A percentile compares a stretch with the other conserved stretches of the same genome.
Conservation (phyloP, 1,284 basidiomycete genomes). For the Heliocybe sulcata region DNA sequence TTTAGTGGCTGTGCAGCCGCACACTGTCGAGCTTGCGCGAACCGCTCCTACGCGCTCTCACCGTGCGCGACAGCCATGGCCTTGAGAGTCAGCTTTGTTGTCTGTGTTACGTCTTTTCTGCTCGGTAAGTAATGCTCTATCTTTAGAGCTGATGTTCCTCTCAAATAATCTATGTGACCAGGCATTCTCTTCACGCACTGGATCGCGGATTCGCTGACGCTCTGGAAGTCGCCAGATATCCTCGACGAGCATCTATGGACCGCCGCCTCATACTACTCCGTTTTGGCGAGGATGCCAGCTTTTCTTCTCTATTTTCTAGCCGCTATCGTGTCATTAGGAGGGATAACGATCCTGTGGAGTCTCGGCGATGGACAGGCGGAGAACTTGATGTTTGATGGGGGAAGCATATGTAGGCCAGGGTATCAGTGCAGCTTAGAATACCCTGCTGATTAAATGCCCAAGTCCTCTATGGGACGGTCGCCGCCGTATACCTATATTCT, state of each 20-base stretch:
- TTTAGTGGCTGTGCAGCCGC: not conserved
- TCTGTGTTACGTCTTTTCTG: conserved; percentile 72
- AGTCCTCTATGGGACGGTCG: conserved; percentile 70
- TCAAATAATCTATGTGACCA: conserved; percentile 18
- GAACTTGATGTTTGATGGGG: conserved; percentile 84
- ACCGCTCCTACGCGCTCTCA: not conserved
- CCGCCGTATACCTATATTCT: conserved; percentile 61
- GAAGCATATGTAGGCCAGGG: conserved; percentile 62
- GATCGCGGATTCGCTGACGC: conserved; percentile 79
- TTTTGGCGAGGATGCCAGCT: conserved; percentile 48
- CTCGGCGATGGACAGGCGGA: conserved; percentile 67
- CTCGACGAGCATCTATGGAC: conserved; percentile 75
- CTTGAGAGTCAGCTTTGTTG: conserved; percentile 59
- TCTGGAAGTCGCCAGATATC: conserved; percentile 70
- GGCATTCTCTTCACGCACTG: conserved; percentile 78
- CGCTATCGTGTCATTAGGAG: conserved; percentile 50
- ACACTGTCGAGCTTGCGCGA: not conserved
- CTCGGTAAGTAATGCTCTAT: conserved; percentile 41
- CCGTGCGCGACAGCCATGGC: conserved; percentile 17
- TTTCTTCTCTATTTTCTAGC: conserved; percentile 24
- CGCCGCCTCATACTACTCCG: conserved; percentile 70
- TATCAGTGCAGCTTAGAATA: not conserved
- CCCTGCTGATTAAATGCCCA: not conserved
- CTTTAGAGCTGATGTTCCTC: conserved; percentile 3
- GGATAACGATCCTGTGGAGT: conserved; percentile 64